phyloP scores from a whole-genome alignment of 2,329 filamentous ascomycete genomes.

The Penicillium sp. region DNA sequence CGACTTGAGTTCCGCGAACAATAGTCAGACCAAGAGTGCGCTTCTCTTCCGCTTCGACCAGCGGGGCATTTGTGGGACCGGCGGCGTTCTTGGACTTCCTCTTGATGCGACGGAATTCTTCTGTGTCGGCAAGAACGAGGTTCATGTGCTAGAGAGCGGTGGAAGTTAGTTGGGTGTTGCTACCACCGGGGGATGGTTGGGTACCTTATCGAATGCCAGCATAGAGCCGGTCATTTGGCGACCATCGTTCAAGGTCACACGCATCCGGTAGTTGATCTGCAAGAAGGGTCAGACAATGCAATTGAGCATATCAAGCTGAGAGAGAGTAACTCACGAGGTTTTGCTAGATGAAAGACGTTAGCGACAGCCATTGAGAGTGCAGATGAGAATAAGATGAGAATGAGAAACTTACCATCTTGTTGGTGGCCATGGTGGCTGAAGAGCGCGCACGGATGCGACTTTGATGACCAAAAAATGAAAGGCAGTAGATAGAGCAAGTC shows the following conservation, averaged over 20 bases:
- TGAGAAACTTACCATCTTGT: conserved; percentile 88
- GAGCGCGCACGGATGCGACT: conserved; percentile 51
- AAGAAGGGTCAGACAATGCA: conserved; percentile 49
- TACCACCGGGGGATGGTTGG: conserved; percentile 11
- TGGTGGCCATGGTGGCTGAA: conserved; percentile 58
- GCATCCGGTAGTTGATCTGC: conserved; percentile 99
- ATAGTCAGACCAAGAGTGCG: conserved; percentile 94
- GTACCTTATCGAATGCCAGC: conserved; percentile 96
- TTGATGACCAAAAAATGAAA: conserved; percentile 32
- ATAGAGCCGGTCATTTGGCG: conserved; percentile 97
- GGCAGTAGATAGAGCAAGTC: conserved; percentile 26
- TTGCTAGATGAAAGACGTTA: conserved; percentile 51
- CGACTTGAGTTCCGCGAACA: conserved; percentile 89
- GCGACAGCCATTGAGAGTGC: conserved; percentile 55
- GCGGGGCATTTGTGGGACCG: conserved; percentile 61
- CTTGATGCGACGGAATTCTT: conserved; percentile 93
- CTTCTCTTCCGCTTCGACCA: conserved; percentile 92
- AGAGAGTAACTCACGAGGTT: conserved; percentile 58
- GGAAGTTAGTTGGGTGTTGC: conserved; percentile 9
- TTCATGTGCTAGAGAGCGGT: conserved; percentile 81
- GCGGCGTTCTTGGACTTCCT: conserved; percentile 71
- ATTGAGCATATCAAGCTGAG: neutral
- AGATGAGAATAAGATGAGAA: conserved; percentile 16
- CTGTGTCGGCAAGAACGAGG: conserved; percentile 94
- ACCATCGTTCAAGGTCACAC: conserved; percentile 90